Conservation (phyloP, 2,329 filamentous ascomycete species). For the Cladosporium sp. region DNA sequence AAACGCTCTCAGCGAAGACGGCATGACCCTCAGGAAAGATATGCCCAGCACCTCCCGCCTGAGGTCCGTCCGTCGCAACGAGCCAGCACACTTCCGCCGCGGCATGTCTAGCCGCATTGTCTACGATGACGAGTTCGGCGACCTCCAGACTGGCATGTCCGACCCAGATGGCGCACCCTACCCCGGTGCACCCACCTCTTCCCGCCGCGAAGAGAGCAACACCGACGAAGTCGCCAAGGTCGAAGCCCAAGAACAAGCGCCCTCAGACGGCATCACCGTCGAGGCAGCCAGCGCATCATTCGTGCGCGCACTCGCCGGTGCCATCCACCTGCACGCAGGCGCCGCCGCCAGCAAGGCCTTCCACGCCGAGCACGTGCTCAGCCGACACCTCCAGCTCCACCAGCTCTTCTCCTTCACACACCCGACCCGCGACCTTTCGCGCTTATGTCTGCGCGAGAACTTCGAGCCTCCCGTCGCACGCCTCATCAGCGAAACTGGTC, state of each 20-base stretch:
- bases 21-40: constrained; percentile 26
- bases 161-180: constrained; percentile 4
- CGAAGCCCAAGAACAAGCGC: neutral
- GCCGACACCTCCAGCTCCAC: constrained; percentile 48
- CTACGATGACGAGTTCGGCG: constrained; percentile 80
- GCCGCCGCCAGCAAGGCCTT: constrained; percentile 75
- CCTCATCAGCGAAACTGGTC: constrained; percentile 85
- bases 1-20: constrained; percentile 31
- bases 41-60: constrained; percentile 20
- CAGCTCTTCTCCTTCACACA: constrained; percentile 78
- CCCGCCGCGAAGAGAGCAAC: neutral
- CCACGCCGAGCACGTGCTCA: constrained; percentile 74
- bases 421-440: constrained; percentile 76
- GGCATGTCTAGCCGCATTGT: constrained; percentile 74
- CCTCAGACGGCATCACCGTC: constrained; percentile 37
- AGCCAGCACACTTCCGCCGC: constrained; percentile 57
- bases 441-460: constrained; percentile 80
- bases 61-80: constrained; percentile 40
- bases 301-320: constrained; percentile 77
- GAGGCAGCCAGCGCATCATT: constrained; percentile 68
- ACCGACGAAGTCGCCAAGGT: constrained; percentile 14
- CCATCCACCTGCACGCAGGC: constrained; percentile 81
- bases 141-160: constrained; percentile 41
- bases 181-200: constrained; percentile 3
- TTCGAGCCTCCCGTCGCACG: constrained; percentile 85